A percentile compares a stretch with the other conserved stretches of the same genome.
Conservation (phyloP, 1,139 yeast species). For the Kluyveromyces sp. region DNA sequence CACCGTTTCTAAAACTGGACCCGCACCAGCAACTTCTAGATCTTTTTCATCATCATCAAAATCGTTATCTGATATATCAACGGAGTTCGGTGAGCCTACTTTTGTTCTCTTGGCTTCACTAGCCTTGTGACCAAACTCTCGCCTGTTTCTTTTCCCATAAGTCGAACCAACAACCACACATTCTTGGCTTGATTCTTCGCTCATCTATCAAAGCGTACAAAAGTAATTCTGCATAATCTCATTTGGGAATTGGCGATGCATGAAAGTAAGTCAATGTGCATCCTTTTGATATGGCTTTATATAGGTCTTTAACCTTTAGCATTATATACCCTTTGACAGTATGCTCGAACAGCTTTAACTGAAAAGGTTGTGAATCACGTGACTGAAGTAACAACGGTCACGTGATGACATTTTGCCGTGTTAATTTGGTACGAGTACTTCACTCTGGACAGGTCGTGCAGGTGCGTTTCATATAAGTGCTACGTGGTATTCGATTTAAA, state of each 20-base stretch:
- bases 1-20: background rate
- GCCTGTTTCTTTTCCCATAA: background rate
- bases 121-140: too few species aligned
- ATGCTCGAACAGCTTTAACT: background rate
- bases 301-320: background rate
- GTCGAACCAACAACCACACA: background rate
- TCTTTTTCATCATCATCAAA: background rate
- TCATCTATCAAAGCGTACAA: background rate
- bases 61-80: constrained; percentile 1
- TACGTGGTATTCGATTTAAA: too few species aligned
- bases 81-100: background rate
- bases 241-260: too few species aligned
- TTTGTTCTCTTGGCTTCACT: background rate
- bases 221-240: too few species aligned
- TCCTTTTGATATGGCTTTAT: too few species aligned
- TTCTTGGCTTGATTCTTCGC: background rate
- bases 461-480: too few species aligned
- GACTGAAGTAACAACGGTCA: background rate
- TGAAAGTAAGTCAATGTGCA: too few species aligned
- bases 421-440: too few species aligned
- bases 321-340: background rate
- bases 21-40: background rate
- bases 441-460: too few species aligned
- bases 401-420: too few species aligned
- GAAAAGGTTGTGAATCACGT: background rate